These are phyloP conservation scores for Kodamaea alishanica DNA, from an alignment of 1,139 yeast genomes.

Conservation along the genomic window DNA sequence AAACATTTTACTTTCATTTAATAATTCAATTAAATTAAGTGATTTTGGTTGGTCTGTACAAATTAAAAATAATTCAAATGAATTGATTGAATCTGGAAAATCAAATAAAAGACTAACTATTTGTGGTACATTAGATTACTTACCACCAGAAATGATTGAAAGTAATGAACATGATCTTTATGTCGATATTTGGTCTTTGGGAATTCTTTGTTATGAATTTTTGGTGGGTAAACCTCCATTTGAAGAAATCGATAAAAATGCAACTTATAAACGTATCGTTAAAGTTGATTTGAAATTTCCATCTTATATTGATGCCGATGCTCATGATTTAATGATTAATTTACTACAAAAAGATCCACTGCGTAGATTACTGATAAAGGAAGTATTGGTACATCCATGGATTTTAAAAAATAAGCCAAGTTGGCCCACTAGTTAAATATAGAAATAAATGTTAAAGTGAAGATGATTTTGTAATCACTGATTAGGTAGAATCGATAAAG, in stretches of 20 bases:
- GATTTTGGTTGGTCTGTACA: slow-evolving; percentile 96
- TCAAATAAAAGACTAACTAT: slow-evolving; percentile 66
- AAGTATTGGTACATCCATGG: slow-evolving; percentile 81
- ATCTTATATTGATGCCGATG: slow-evolving; percentile 62
- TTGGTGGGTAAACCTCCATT: slow-evolving; percentile 90
- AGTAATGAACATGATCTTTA: slow-evolving; percentile 71
- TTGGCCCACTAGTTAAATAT: slow-evolving; percentile 27
- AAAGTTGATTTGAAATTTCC: slow-evolving; percentile 77
- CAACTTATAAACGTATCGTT: slow-evolving; percentile 77
- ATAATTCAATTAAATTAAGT: slow-evolving; percentile 73
- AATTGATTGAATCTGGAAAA: slow-evolving; percentile 25
- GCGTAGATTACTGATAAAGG: slow-evolving; percentile 56
- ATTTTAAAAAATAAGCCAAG: slow-evolving; percentile 55
- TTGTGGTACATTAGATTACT: slow-evolving; percentile 92
- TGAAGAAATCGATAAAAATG: slow-evolving; percentile 70
- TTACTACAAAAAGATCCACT: slow-evolving; percentile 67
- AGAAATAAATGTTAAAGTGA: background rate
- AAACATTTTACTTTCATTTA: slow-evolving; percentile 70
- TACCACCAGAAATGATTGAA: slow-evolving; percentile 95
- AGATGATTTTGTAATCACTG: background rate
- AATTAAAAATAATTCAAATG: background rate
- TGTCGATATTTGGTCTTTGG: slow-evolving; percentile 93
- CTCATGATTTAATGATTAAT: slow-evolving; percentile 64
- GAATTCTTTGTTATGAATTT: slow-evolving; percentile 81
- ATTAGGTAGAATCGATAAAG: background rate